Conservation (phyloP, 1,284 basidiomycete species). For the Trichosporon coremiiforme region DNA sequence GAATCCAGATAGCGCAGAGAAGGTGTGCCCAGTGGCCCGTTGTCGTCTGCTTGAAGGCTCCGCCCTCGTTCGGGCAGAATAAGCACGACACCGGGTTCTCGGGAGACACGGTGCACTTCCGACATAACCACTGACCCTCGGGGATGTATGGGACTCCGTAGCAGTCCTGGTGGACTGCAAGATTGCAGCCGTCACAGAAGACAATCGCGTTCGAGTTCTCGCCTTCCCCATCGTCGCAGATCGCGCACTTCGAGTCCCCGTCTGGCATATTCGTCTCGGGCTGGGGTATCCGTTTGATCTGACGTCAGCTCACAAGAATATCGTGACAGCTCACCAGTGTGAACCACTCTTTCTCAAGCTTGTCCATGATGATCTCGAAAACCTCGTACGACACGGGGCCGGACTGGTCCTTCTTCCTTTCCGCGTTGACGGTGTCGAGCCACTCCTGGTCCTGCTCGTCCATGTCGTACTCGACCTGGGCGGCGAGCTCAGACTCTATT, state of each 20-base stretch:
- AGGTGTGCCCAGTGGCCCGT: conserved; percentile 95
- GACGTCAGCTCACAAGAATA: conserved; percentile 19
- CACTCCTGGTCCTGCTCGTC: conserved; percentile 99
- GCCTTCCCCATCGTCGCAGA: conserved; percentile 97
- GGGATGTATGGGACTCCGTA: conserved; percentile 99
- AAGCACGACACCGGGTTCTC: conserved; percentile 92
- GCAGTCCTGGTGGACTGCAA: conserved; percentile 98
- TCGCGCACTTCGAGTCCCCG: conserved; percentile 92
- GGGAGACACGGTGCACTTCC: conserved; percentile 97
- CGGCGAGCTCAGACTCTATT: conserved; percentile 84
- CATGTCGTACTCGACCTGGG: conserved; percentile 99
- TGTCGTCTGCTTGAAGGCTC: conserved; percentile 97
- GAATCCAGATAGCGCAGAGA: conserved; percentile 96
- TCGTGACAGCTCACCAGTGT: conserved; percentile 67
- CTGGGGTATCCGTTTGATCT: conserved; percentile 90
- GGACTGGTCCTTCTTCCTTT: conserved; percentile 76
- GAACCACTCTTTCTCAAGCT: conserved; percentile 99
- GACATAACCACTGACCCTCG: conserved; percentile 98
- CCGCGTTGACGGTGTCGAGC: conserved; percentile 82
- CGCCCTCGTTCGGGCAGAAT: conserved; percentile 93
- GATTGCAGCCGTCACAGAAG: conserved; percentile 98
- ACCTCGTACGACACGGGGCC: conserved; percentile 77
- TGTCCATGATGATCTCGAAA: conserved; percentile 97
- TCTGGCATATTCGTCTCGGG: conserved; percentile 74
- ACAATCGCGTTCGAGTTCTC: conserved; percentile 99